phyloP scores from a whole-genome alignment of 1,139 yeast species.

The Candida freyschussii region DNA sequence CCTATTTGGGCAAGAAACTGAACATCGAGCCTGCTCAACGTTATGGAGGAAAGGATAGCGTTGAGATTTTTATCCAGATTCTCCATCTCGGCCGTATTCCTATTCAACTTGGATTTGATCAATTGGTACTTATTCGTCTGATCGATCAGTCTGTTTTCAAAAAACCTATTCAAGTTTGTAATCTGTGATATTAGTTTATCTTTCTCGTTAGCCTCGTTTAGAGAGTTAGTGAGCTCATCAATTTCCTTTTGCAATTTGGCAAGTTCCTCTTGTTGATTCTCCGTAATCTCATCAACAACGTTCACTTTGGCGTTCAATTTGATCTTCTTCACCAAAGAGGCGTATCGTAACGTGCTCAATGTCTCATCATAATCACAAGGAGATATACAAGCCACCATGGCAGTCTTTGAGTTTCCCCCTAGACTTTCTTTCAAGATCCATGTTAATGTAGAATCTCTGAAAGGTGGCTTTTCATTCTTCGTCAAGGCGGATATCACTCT shows the following conservation, averaged over 20 bases:
- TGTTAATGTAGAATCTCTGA: slow-evolving; percentile 68
- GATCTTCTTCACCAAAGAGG: slow-evolving; percentile 68
- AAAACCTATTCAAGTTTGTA: slow-evolving; percentile 29
- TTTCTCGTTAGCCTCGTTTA: slow-evolving; percentile 25
- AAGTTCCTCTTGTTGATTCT: slow-evolving; percentile 23
- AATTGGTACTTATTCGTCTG: slow-evolving; percentile 24
- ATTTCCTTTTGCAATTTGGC: slow-evolving; percentile 39
- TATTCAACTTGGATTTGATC: slow-evolving; percentile 11
- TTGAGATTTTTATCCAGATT: slow-evolving; percentile 5
- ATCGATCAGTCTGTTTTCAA: slow-evolving; percentile 37
- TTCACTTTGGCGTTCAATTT: slow-evolving; percentile 54
- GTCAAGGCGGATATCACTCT: slow-evolving; percentile 65
- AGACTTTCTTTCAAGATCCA: slow-evolving; percentile 68
- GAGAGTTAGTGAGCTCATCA: slow-evolving; percentile 25
- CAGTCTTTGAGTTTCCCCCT: slow-evolving; percentile 72
- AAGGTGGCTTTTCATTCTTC: slow-evolving; percentile 37
- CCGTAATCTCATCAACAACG: slow-evolving; percentile 29
- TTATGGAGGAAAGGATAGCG: slow-evolving; percentile 6
- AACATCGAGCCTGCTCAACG: too few relatives aligned
- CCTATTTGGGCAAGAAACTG: too few relatives aligned
- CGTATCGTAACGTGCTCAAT: slow-evolving; percentile 66
- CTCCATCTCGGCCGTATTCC: neutral
- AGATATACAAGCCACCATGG: slow-evolving; percentile 71
- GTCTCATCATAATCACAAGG: slow-evolving; percentile 77
- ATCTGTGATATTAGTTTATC: slow-evolving; percentile 22